Evolutionary conservation across 495 filamentous ascomycete species (phyloP).

Genomic region (Lasiosphaeria miniovina): DNA sequence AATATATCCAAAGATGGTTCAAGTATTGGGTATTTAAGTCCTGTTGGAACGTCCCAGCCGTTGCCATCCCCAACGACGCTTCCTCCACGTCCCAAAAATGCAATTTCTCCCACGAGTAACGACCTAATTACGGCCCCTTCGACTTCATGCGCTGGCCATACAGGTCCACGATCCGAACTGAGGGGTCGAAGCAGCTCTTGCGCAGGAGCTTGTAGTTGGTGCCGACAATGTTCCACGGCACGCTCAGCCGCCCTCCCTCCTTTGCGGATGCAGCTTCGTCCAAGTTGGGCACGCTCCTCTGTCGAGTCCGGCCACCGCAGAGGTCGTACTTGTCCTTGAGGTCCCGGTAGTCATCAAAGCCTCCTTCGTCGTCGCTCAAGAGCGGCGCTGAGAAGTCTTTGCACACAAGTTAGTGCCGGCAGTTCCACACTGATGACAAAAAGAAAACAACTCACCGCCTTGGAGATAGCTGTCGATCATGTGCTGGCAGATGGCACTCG

Average conservation of each 20-base stretch:
- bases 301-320: conserved; percentile 3
- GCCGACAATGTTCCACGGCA: conserved; percentile 23
- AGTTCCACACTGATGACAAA: neutral
- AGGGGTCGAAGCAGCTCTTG: conserved; percentile 18
- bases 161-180: conserved; percentile 17
- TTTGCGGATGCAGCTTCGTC: neutral
- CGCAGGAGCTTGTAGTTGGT: conserved; percentile 19
- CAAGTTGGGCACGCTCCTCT: conserved; percentile 13
- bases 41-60: too few species aligned
- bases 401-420: neutral
- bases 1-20: too few species aligned
- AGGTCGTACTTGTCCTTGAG: conserved; percentile 14
- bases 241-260: conserved; percentile 1
- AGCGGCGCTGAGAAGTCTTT: conserved; percentile 21
- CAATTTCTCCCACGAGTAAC: too few species aligned
- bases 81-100: too few species aligned
- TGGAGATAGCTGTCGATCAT: conserved; percentile 23
- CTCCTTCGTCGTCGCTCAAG: conserved; percentile 7
- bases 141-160: neutral
- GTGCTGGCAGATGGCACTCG: conserved; percentile 10
- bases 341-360: conserved; percentile 21
- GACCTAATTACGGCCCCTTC: too few species aligned
- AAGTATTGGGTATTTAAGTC: too few species aligned
- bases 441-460: conserved; percentile 15
- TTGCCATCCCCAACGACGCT: too few species aligned